Evolutionary conservation across 148 eudicot genomes (phyloP).

Genomic region (Nyssa sinensis): DNA sequence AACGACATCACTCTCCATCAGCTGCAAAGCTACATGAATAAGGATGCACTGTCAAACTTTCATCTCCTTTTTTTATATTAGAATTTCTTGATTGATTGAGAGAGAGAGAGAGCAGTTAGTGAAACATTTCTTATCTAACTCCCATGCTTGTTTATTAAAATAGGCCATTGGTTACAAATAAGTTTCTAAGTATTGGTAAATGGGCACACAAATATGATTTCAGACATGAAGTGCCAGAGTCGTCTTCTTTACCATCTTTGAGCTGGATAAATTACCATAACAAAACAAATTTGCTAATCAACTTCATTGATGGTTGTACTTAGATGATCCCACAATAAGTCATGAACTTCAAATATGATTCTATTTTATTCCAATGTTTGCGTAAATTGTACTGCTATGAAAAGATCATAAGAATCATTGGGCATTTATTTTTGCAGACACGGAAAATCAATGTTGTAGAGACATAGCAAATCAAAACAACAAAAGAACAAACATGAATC

Average conservation of each 20-base stretch:
- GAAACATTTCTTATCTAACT: background rate
- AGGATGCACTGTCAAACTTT: slow-evolving; percentile 22
- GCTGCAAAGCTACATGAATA: slow-evolving; percentile 55
- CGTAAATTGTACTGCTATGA: background rate
- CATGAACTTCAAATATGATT: slow-evolving; percentile 5
- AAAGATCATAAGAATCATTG: too few species aligned
- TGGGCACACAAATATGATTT: background rate
- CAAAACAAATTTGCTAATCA: background rate
- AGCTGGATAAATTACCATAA: background rate
- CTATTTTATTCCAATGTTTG: slow-evolving; percentile 8
- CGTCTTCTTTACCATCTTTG: background rate
- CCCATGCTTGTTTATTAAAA: background rate
- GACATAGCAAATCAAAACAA: background rate
- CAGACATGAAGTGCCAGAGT: slow-evolving; percentile 2
- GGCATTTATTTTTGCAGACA: background rate
- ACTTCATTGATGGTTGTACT: background rate
- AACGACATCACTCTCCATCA: slow-evolving; percentile 65
- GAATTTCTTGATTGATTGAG: background rate
- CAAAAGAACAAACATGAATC: background rate
- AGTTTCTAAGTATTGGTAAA: background rate
- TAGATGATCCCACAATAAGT: background rate
- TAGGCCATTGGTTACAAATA: background rate
- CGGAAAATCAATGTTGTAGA: background rate
- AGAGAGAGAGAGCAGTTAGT: background rate
- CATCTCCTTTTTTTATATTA: background rate